Base-by-base conservation (phyloP, 495 filamentous ascomycete genomes). In the Aspergillus hancockii region DNA sequence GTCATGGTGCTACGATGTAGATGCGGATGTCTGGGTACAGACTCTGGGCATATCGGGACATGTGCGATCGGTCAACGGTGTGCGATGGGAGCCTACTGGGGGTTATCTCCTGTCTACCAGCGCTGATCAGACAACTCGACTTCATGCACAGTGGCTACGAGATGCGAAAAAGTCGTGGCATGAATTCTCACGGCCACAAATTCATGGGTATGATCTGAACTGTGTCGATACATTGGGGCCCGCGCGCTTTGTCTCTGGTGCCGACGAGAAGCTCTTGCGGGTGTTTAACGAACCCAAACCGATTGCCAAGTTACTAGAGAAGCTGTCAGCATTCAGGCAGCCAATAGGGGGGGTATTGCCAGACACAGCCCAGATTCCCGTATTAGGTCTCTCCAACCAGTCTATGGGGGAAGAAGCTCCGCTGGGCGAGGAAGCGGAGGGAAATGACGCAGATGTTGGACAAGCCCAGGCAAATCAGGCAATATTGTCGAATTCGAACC, bases 161-260 rank as follows among this genome's bases (percentile, higher is more conserved):
- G 77, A 74, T 7, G 71, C 66, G 5, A 58, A 62, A 43, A 62
- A 65, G 52, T 87, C 89, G 31, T 98, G 95, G 95, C 94, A 98
- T 73, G 94, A 98, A 75, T 90, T 98, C 75, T 86, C 93, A 8
- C 83, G 94, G 47, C 95, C 94, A 18, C 94, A 99, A 67, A 98
- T 98, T 56, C 94, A 99, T 76, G 94, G 94, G 36, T 99, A 99
- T 67, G 94, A 97, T 69, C 80, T 99, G 60, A 99, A 98, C 76
- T 97, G 93, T 70, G 85, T 97, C 62, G 88, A 90, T 66, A 83
- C 88, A 5, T 69, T 97, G 23, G 84, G 85, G 5, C 69, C 79
- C 25, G 76, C 84, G 14, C 85, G 84, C 51, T 98, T 98, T 65
- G 86, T 99, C 25, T 93, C 92, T 45, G 94, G 94, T n/a, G 94